Evolutionary conservation across 2,329 filamentous ascomycete genomes (phyloP).

Genomic region (Fusarium nisikadoi): DNA sequence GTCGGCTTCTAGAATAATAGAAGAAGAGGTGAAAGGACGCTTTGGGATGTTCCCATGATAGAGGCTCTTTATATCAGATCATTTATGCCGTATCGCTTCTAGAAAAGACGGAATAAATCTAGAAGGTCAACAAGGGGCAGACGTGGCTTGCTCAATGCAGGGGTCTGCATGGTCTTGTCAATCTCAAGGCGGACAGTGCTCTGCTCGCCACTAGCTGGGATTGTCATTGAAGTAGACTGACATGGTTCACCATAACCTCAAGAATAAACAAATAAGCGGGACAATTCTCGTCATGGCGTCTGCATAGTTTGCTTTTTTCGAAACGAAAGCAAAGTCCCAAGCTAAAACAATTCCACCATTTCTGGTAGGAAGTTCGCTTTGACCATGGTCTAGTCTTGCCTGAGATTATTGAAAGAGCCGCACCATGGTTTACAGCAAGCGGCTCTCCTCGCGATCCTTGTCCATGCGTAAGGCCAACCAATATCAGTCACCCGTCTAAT

Average conservation of each 20-base stretch:
- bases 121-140: neutral
- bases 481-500: too few relatives aligned
- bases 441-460: too few relatives aligned
- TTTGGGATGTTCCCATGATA: rapidly evolving
- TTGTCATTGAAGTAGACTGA: rapidly evolving
- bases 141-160: neutral
- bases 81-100: rapidly evolving
- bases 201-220: neutral
- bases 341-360: too few relatives aligned
- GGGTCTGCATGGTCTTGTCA: neutral
- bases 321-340: too few relatives aligned
- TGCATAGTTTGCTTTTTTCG: too few relatives aligned
- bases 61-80: neutral
- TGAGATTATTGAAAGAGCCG: too few relatives aligned
- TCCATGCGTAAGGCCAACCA: too few relatives aligned
- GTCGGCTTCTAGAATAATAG: neutral
- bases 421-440: too few relatives aligned
- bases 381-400: too few relatives aligned
- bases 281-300: too few relatives aligned
- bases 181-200: neutral
- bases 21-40: rapidly evolving
- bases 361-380: too few relatives aligned
- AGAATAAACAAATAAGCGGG: neutral
- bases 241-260: neutral
- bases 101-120: neutral